phyloP scores from a whole-genome alignment of 768 basidiomycete genomes.

The Candolleomyces aberdarensis region DNA sequence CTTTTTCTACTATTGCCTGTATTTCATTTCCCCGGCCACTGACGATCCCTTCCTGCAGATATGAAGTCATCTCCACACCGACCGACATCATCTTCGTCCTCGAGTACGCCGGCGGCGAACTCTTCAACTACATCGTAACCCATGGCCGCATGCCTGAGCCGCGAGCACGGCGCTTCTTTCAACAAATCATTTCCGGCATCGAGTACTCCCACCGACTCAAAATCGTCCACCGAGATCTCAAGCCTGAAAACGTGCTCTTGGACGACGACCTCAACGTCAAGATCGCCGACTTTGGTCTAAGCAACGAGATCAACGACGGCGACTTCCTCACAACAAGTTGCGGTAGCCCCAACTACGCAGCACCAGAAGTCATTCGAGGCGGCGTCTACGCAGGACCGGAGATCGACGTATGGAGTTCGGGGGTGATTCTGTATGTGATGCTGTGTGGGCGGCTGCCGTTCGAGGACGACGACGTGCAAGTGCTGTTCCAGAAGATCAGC shows the following conservation, averaged over 20 bases:
- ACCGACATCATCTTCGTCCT: constrained; percentile 98
- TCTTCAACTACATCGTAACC: constrained; percentile 98
- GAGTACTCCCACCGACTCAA: constrained; percentile 96
- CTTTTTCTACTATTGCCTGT: too few species aligned
- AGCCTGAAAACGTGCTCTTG: constrained; percentile 92
- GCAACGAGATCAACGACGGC: constrained; percentile 94
- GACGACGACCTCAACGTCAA: constrained; percentile 89
- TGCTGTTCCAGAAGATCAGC: constrained; percentile 91
- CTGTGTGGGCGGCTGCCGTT: constrained; percentile 93
- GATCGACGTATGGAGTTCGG: constrained; percentile 98
- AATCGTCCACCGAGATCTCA: constrained; percentile 97
- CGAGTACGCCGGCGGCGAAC: constrained; percentile 93
- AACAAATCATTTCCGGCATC: constrained; percentile 96
- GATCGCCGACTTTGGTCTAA: constrained; percentile 98
- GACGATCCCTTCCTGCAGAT: constrained; percentile 35
- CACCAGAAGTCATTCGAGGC: constrained; percentile 95
- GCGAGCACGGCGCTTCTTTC: constrained; percentile 92
- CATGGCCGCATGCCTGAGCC: constrained; percentile 88
- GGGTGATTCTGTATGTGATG: constrained; percentile 99
- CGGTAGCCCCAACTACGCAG: constrained; percentile 98
- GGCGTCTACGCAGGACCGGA: constrained; percentile 96
- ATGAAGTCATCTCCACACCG: constrained; percentile 88
- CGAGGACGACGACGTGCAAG: constrained; percentile 94
- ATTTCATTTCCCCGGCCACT: too few species aligned
- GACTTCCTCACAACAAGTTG: constrained; percentile 97